Percentiles rank a stretch among this genome's conserved stretches.
Conservation (phyloP, 148 eudicot genomes). For the Rhododendron williamsianum region DNA sequence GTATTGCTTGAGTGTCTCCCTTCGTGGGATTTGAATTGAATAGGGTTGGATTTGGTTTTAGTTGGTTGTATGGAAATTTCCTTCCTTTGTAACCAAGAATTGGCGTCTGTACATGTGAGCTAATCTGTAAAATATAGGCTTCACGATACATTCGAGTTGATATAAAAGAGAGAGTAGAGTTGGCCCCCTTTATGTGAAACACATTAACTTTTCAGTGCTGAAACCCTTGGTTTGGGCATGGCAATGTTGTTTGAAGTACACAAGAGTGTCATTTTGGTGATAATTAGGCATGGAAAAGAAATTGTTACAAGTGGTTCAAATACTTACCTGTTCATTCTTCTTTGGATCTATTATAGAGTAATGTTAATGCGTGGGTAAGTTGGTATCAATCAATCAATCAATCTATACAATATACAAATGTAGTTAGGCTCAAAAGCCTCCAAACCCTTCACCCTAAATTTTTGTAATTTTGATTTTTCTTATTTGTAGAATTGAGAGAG, state of each 20-base stretch:
- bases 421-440: no score
- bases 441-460: no score
- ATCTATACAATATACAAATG: no score
- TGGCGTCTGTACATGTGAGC: conserved; percentile 12
- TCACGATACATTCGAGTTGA: neutral
- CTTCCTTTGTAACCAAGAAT: neutral
- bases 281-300: neutral
- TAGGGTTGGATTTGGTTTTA: neutral
- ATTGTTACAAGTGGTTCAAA: neutral
- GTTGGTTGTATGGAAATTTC: conserved; percentile 5
- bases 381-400: neutral
- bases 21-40: neutral
- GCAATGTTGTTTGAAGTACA: neutral
- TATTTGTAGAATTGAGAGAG: no score
- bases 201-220: neutral
- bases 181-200: neutral
- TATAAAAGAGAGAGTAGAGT: neutral
- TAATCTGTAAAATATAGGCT: neutral
- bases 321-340: neutral
- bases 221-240: neutral
- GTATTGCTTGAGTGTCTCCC: neutral
- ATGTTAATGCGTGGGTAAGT: neutral
- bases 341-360: neutral
- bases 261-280: neutral
- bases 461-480: no score